Evolutionary conservation across 2,329 filamentous ascomycete species (phyloP), one percentile per base, ranked within the genome.

Genomic region (Xylogone sp.): DNA sequence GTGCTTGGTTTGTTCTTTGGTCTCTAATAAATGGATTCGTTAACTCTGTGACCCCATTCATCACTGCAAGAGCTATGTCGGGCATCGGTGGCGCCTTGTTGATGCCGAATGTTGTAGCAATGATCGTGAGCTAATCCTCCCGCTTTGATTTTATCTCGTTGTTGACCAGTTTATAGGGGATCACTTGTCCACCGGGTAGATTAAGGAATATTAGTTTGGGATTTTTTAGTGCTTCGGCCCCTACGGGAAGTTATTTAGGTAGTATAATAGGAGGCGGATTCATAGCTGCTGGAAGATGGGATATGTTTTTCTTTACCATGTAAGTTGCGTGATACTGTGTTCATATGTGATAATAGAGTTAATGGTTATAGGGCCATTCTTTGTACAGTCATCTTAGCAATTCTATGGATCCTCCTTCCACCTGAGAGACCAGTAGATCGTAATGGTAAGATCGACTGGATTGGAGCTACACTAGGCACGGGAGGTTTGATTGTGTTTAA

Each of bases 91-190:
- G 73, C 2, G 75, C 71, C 0, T 63, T 76, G 9, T 64, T 78
- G 21, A 72, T 77, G 66, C 75, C 76, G 0, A 79, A 78, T 53
- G 71, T 73, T 0, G 71, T 79, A 0, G 75, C 76, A 1, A 68
- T 77, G 51, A 67, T 79, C 24, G 68, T 68, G 0, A 39, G 34
- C 13, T 16, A 16, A 5, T 13, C n/a, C 34, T 16, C 5, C 27
- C 13, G 27, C 27, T 39, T 5, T 39, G 6, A 6, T 7, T 39
- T 13, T 7, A 39, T 16, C 5, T 7, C 10, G 5, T 6, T 39
- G 34, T 16, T 39, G n/a, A 39, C 34, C 10, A 39, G 13, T 6
- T 16, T 16, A 9, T 39, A 39, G 34, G 10, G 12, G 10, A 72
- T 68, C 24, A 75, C 69, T 29, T 68, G 75, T 9, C 75, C 75